Conservation (phyloP, 129 eudicot species). For the Calendula officinalis region DNA sequence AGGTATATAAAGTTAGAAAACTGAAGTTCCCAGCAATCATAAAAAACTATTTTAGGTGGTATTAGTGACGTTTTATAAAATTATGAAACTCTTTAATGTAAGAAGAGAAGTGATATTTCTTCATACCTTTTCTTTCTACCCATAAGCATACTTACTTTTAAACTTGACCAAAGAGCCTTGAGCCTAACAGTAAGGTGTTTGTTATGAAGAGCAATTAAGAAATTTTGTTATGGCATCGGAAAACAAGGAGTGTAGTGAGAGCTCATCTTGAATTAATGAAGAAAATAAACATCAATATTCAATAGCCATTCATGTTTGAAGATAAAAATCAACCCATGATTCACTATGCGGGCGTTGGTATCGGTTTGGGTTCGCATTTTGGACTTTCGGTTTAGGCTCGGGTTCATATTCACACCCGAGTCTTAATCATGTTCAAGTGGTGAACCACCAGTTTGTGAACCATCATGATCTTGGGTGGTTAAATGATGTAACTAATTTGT, state of each 20-base stretch:
- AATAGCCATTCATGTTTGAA: conserved; percentile 9
- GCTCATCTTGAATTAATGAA: conserved; percentile 25
- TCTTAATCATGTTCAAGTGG: conserved; percentile 13
- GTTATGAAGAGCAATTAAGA: conserved; percentile 33
- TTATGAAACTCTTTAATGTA: too few relatives aligned
- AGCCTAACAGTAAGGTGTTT: too few relatives aligned
- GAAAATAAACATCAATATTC: conserved; percentile 20
- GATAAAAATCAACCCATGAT: neutral
- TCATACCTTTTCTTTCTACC: too few relatives aligned
- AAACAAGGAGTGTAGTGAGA: conserved; percentile 23
- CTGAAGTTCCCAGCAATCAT: too few relatives aligned
- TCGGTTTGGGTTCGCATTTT: neutral
- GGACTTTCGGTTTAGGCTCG: neutral
- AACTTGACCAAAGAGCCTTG: too few relatives aligned
- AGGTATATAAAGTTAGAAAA: too few relatives aligned
- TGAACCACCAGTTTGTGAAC: conserved; percentile 19
- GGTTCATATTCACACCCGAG: neutral
- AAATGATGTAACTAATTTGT: conserved; percentile 7
- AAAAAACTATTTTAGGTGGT: too few relatives aligned
- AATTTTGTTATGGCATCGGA: conserved; percentile 27
- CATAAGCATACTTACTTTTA: too few relatives aligned
- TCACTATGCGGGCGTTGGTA: conserved; percentile 6
- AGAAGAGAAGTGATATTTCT: too few relatives aligned
- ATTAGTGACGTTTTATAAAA: too few relatives aligned
- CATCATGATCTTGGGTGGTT: conserved; percentile 15